phyloP scores from a whole-genome alignment of 805 yeast species.

The Candida michaelii region DNA sequence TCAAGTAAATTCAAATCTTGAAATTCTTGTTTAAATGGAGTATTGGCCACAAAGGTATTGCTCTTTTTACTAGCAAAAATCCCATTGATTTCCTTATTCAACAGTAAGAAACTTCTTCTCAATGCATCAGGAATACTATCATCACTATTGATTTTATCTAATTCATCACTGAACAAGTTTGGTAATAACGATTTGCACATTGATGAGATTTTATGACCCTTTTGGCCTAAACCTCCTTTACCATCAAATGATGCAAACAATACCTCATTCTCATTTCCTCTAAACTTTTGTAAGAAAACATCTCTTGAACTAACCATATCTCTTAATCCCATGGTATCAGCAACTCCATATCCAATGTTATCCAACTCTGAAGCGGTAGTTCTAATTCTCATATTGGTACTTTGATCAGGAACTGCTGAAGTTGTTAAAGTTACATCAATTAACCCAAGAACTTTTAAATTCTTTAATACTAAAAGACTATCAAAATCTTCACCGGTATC shows the following conservation, averaged over 20 bases:
- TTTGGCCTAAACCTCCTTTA: conserved; percentile 51
- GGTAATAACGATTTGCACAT: conserved; percentile 73
- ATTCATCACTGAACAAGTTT: conserved; percentile 64
- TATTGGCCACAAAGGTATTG: conserved; percentile 39
- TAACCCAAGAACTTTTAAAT: conserved; percentile 73
- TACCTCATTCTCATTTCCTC: conserved; percentile 81
- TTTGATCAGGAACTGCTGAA: conserved; percentile 85
- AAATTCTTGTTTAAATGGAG: conserved; percentile 26
- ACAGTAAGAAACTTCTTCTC: conserved; percentile 72
- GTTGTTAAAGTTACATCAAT: conserved; percentile 95
- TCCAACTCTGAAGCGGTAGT: conserved; percentile 82
- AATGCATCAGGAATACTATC: conserved; percentile 70
- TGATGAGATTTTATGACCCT: conserved; percentile 57
- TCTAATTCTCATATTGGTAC: conserved; percentile 77
- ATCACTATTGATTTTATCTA: conserved; percentile 42
- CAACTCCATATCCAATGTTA: conserved; percentile 82
- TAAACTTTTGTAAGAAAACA: conserved; percentile 79
- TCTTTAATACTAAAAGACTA: conserved; percentile 58
- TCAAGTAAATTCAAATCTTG: conserved; percentile 54
- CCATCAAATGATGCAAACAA: conserved; percentile 87
- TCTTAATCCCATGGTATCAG: conserved; percentile 77
- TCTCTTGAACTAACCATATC: conserved; percentile 74
- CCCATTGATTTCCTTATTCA: conserved; percentile 81
- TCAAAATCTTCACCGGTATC: conserved; percentile 67
- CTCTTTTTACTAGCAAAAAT: conserved; percentile 46